Percentiles rank a stretch among this genome's conserved stretches.
Conservation (phyloP, 2,329 filamentous ascomycete genomes). For the Fusarium subglutinans region DNA sequence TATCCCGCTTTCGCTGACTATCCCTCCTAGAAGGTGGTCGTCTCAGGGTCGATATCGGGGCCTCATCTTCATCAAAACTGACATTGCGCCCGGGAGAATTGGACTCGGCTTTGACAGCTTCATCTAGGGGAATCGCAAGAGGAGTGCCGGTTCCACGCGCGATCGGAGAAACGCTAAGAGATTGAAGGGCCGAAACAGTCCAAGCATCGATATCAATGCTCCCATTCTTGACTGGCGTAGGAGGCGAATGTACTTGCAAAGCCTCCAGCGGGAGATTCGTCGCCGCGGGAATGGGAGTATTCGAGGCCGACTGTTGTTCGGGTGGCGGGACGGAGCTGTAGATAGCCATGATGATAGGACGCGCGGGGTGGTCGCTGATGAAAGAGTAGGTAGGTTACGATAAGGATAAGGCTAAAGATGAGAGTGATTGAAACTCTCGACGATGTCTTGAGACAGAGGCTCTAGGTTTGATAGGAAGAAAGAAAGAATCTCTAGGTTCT, state of each 20-base stretch:
- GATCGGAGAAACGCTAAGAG: conserved; percentile 62
- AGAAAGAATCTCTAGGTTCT: not conserved
- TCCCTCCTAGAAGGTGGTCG: conserved; percentile 62
- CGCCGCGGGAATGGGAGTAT: conserved; percentile 20
- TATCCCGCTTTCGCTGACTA: conserved; percentile 71
- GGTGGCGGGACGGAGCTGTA: conserved; percentile 62
- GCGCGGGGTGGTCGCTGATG: not conserved
- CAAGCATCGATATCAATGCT: conserved; percentile 72
- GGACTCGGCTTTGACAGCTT: conserved; percentile 43
- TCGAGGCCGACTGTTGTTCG: conserved; percentile 44
- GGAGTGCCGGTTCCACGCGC: conserved; percentile 69
- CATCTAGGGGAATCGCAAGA: conserved; percentile 81
- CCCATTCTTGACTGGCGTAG: conserved; percentile 38
- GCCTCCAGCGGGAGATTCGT: conserved; percentile 27
- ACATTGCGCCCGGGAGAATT: conserved; percentile 31
- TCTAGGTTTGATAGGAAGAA: not conserved
- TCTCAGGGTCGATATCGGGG: conserved; percentile 49
- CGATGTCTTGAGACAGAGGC: not conserved
- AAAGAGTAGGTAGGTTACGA: not conserved
- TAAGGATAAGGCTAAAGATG: not conserved
- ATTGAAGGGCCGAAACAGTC: conserved; percentile 68
- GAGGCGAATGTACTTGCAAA: conserved; percentile 29
- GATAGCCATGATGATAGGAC: conserved; percentile 57
- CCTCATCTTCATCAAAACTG: conserved; percentile 23
- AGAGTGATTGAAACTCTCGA: not conserved